Evolutionary conservation across 345 rosid species (phyloP).

Genomic region (Citrus sp.): DNA sequence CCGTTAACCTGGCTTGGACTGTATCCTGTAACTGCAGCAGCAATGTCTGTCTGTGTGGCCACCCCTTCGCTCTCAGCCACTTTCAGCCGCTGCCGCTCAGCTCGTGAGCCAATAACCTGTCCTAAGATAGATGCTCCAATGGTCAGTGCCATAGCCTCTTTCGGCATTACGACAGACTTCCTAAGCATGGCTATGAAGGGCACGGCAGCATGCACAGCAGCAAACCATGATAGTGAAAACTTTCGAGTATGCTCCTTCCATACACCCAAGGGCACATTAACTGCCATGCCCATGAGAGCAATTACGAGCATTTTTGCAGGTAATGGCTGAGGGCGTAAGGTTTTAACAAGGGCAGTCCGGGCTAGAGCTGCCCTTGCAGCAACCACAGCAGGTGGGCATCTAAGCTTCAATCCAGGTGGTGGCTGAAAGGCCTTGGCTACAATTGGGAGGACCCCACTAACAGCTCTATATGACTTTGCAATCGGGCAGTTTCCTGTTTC

Average conservation of each 20-base stretch:
- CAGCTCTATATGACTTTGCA: conserved; percentile 83
- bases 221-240: conserved; percentile 81
- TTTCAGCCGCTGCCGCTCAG: conserved; percentile 69
- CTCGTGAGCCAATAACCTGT: conserved; percentile 86
- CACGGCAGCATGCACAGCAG: conserved; percentile 88
- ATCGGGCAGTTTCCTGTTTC: conserved; percentile 83
- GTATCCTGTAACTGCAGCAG: conserved; percentile 20
- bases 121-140: conserved; percentile 84
- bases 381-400: conserved; percentile 77
- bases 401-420: conserved; percentile 60
- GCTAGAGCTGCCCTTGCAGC: conserved; percentile 89
- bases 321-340: conserved; percentile 77
- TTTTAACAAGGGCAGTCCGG: conserved; percentile 63
- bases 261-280: conserved; percentile 72
- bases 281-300: conserved; percentile 85
- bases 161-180: conserved; percentile 82
- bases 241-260: conserved; percentile 89
- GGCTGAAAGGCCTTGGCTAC: conserved; percentile 59
- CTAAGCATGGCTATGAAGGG: conserved; percentile 91
- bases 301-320: conserved; percentile 81
- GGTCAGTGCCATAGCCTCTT: conserved; percentile 85
- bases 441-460: conserved; percentile 65
- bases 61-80: conserved; percentile 22
- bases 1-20: conserved; percentile 18
- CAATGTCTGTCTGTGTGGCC: conserved; percentile 27